phyloP scores from a whole-genome alignment of 225 moss, liverwort and hornwort species.

The Straminergon stramineum region DNA sequence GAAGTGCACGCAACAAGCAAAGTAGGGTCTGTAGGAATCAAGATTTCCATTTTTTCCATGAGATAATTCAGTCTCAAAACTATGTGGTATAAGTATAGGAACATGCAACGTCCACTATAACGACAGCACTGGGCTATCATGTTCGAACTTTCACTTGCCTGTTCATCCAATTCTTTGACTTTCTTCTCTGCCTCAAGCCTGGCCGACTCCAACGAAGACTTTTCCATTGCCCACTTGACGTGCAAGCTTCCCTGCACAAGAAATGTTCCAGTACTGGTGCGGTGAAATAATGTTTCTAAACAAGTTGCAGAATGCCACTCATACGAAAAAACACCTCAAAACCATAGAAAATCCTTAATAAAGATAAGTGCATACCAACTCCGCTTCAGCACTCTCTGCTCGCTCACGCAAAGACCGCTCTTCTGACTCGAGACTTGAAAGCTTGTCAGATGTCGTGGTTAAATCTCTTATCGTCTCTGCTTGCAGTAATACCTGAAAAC shows the following conservation, averaged over 20 bases:
- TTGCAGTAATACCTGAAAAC: constrained; percentile 80
- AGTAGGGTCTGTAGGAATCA: background rate
- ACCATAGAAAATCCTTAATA: background rate
- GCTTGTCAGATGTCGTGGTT: constrained; percentile 55
- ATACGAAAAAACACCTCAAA: background rate
- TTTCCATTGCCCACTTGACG: constrained; percentile 89
- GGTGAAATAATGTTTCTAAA: background rate
- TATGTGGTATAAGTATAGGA: background rate
- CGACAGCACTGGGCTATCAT: background rate
- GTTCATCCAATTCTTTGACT: constrained; percentile 77
- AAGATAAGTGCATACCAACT: constrained; percentile 47
- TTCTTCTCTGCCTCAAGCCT: constrained; percentile 75
- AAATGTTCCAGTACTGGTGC: background rate
- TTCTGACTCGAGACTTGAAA: constrained; percentile 51
- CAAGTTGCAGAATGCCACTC: background rate
- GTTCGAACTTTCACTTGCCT: constrained; percentile 28
- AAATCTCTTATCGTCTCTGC: constrained; percentile 84
- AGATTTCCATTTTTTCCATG: background rate
- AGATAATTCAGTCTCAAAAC: background rate
- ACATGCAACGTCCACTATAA: background rate
- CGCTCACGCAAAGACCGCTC: constrained; percentile 56
- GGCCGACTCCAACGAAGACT: constrained; percentile 61
- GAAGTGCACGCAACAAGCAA: background rate
- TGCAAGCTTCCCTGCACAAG: constrained; percentile 55
- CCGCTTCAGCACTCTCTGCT: constrained; percentile 90